Conservation (phyloP, 1,284 basidiomycete genomes). For the Erythrobasidium hasegawianum region DNA sequence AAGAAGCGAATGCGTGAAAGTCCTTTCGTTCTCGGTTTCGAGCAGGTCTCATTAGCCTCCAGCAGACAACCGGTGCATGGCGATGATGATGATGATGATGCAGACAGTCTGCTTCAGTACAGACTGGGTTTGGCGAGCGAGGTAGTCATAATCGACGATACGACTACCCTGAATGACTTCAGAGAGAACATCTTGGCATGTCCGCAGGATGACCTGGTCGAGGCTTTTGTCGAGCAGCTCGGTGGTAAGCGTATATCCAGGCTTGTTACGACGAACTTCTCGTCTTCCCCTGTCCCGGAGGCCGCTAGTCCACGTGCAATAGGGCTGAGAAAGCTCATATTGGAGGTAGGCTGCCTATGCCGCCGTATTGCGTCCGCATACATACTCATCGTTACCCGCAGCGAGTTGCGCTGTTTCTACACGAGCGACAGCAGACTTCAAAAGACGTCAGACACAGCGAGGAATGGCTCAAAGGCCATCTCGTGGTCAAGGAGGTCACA, state of each 20-base stretch:
- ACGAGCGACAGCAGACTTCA: slow-evolving; percentile 68
- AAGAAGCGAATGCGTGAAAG: slow-evolving; percentile 45
- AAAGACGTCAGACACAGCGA: slow-evolving; percentile 62
- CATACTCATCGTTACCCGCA: slow-evolving; percentile 63
- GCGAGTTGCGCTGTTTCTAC: slow-evolving; percentile 82
- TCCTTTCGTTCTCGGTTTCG: slow-evolving; percentile 49
- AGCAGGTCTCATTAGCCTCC: slow-evolving; percentile 40
- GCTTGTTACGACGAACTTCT: slow-evolving; percentile 71
- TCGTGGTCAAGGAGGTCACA: slow-evolving; percentile 54
- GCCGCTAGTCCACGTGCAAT: slow-evolving; percentile 37
- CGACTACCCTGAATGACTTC: slow-evolving; percentile 55
- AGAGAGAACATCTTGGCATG: slow-evolving; percentile 71
- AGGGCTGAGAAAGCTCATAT: slow-evolving; percentile 21
- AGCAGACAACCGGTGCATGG: slow-evolving; percentile 36
- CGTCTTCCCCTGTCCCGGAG: slow-evolving; percentile 53
- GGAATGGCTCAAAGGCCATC: slow-evolving; percentile 70
- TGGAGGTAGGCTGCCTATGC: slow-evolving; percentile 34
- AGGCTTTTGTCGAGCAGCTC: slow-evolving; percentile 58
- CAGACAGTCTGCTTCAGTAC: slow-evolving; percentile 45
- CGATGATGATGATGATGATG: slow-evolving; percentile 46
- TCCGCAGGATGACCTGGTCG: slow-evolving; percentile 83
- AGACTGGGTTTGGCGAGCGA: slow-evolving; percentile 46
- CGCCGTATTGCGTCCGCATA: slow-evolving; percentile 7
- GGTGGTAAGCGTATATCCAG: slow-evolving; percentile 58
- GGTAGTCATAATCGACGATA: slow-evolving; percentile 42